Percentiles rank a stretch among this genome's conserved stretches.
These are phyloP conservation scores for Microbotryum silenes-acaulis DNA, from an alignment of 1,284 basidiomycete species.

Conservation along the genomic window DNA sequence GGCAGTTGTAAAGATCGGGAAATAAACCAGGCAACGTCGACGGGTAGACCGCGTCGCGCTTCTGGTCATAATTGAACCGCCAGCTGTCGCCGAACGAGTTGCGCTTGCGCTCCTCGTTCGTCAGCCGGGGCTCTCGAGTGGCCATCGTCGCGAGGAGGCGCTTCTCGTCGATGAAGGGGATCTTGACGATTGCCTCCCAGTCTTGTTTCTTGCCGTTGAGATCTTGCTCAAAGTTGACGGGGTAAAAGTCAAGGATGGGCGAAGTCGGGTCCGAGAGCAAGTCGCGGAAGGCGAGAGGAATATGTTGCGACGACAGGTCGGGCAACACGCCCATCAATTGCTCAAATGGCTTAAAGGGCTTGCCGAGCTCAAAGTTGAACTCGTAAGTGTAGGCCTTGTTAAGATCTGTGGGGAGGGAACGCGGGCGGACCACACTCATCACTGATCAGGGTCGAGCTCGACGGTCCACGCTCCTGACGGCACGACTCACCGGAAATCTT, in stretches of 20 bases:
- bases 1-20: constrained; percentile 76
- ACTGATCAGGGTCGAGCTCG: not conserved
- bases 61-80: constrained; percentile 62
- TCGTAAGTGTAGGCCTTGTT: constrained; percentile 64
- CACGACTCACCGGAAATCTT: constrained; percentile 68
- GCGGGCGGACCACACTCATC: not conserved
- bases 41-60: constrained; percentile 58
- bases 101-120: constrained; percentile 64
- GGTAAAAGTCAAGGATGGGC: constrained; percentile 92
- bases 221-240: constrained; percentile 80
- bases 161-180: constrained; percentile 89
- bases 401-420: constrained; percentile 53
- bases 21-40: constrained; percentile 92
- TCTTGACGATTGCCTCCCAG: constrained; percentile 98
- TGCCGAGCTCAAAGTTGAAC: constrained; percentile 79
- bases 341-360: constrained; percentile 87
- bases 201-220: constrained; percentile 97
- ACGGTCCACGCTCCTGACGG: not conserved
- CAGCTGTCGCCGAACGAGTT: constrained; percentile 75
- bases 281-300: constrained; percentile 80
- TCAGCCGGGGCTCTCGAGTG: constrained; percentile 70
- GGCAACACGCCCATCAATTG: constrained; percentile 98
- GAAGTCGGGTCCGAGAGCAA: constrained; percentile 82
- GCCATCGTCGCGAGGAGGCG: constrained; percentile 73
- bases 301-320: constrained; percentile 74